A percentile compares a stretch with the other conserved stretches of the same genome.
These are phyloP conservation scores for Gentiana straminea DNA, from an alignment of 257 asterid species.

Conservation along the genomic window DNA sequence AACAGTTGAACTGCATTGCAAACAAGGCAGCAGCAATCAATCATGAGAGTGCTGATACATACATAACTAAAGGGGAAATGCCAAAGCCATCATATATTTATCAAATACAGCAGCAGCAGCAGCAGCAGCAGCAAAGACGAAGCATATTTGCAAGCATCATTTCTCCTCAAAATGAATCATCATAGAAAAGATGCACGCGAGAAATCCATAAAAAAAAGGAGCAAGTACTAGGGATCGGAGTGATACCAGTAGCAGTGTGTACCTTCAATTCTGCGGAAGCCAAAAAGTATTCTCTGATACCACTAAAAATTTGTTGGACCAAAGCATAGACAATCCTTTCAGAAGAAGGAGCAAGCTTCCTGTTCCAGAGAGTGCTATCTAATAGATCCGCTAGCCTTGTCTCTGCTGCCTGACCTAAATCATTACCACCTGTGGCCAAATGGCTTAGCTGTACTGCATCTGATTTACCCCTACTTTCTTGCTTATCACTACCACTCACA, in stretches of 20 bases:
- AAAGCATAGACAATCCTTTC: conserved; percentile 90
- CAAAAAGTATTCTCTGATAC: conserved; percentile 87
- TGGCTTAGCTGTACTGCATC: conserved; percentile 58
- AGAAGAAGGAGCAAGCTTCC: conserved; percentile 92
- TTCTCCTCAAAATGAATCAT: neutral
- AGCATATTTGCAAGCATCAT: neutral
- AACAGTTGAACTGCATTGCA: conserved; percentile 97
- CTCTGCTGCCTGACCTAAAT: conserved; percentile 52
- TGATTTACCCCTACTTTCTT: conserved; percentile 46
- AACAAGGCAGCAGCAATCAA: conserved; percentile 9
- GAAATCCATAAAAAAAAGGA: no score
- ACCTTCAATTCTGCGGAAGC: conserved; percentile 94
- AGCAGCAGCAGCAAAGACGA: neutral
- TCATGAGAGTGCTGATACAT: no score
- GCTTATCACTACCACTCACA: conserved; percentile 40
- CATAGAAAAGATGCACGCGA: neutral
- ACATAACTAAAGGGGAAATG: conserved; percentile 6
- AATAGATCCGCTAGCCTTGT: conserved; percentile 88
- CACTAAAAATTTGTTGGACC: conserved; percentile 95
- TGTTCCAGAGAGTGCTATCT: conserved; percentile 91
- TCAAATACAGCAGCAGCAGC: no score
- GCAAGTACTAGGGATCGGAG: no score
- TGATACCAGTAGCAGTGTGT: neutral
- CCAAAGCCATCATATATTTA: conserved; percentile 1
- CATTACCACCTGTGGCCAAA: conserved; percentile 55